Percentiles rank a stretch among this genome's conserved stretches.
Evolutionary conservation across 257 asterid species (phyloP).

Genomic region (Ehretia macrophylla): DNA sequence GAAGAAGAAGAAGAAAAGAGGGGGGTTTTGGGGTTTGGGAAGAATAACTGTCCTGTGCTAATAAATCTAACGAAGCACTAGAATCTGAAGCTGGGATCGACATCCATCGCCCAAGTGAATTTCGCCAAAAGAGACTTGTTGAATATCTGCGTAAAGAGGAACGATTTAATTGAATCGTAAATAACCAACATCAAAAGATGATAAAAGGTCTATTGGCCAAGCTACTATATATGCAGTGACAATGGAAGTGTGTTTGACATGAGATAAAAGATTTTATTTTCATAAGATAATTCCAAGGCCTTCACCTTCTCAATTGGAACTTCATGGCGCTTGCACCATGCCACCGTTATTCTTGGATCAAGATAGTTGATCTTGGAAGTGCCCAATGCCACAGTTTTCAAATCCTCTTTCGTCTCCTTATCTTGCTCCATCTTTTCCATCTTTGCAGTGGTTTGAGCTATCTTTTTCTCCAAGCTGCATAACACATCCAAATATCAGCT

Average conservation of each 20-base stretch:
- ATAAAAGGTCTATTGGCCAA: too few species aligned
- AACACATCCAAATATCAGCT: conserved; percentile 18
- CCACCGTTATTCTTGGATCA: conserved; percentile 98
- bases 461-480: conserved; percentile 81
- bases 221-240: too few species aligned
- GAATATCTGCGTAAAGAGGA: conserved; percentile 57
- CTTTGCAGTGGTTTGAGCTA: conserved; percentile 60
- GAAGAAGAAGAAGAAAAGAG: not conserved
- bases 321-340: conserved; percentile 98
- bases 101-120: conserved; percentile 98
- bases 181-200: too few species aligned
- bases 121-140: conserved; percentile 91
- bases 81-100: conserved; percentile 84
- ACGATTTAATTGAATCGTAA: too few species aligned
- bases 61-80: conserved; percentile 18
- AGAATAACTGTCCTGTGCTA: too few species aligned
- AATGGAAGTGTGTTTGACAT: too few species aligned
- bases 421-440: conserved; percentile 83
- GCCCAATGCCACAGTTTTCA: conserved; percentile 89
- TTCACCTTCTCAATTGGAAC: conserved; percentile 96
- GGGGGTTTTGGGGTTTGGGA: not conserved
- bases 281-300: not conserved
- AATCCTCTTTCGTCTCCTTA: conserved; percentile 74
- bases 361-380: conserved; percentile 97
- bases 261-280: not conserved